phyloP scores from a whole-genome alignment of 768 basidiomycete species.

The Artomyces pyxidatus region DNA sequence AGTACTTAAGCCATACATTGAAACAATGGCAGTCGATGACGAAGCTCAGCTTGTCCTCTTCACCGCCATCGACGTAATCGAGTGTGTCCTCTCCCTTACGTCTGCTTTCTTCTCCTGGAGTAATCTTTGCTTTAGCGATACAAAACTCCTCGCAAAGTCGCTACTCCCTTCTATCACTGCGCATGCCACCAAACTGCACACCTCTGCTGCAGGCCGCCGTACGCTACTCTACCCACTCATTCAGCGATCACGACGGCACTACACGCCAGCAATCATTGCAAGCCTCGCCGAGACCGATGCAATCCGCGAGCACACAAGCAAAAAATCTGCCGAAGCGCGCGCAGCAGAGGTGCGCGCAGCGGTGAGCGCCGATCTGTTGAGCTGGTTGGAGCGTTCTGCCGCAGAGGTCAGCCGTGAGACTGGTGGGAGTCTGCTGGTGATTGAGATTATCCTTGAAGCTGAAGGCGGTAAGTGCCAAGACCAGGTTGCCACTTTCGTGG shows the following conservation, averaged over 20 bases:
- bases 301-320: slow-evolving; percentile 66
- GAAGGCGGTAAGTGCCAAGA: slow-evolving; percentile 59
- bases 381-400: slow-evolving; percentile 58
- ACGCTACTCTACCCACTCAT: slow-evolving; percentile 76
- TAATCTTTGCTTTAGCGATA: slow-evolving; percentile 50
- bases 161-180: slow-evolving; percentile 63
- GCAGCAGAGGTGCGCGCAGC: slow-evolving; percentile 64
- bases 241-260: slow-evolving; percentile 79
- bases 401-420: slow-evolving; percentile 62
- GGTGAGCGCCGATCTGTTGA: slow-evolving; percentile 68
- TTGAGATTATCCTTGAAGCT: slow-evolving; percentile 78
- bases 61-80: slow-evolving; percentile 82
- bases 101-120: neutral
- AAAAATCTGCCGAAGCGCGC: slow-evolving; percentile 62
- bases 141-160: slow-evolving; percentile 79
- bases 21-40: slow-evolving; percentile 81
- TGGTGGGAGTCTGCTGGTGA: slow-evolving; percentile 68
- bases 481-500: neutral
- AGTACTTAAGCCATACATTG: slow-evolving; percentile 81
- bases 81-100: slow-evolving; percentile 42
- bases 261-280: slow-evolving; percentile 73
- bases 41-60: slow-evolving; percentile 88
- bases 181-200: slow-evolving; percentile 47
- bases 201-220: slow-evolving; percentile 68
- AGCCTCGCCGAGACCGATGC: slow-evolving; percentile 68